A percentile compares a stretch with the other conserved stretches of the same genome.
These are phyloP conservation scores for Endotrypanum monterogeii DNA, from an alignment of 208 protist species.

Conservation along the genomic window DNA sequence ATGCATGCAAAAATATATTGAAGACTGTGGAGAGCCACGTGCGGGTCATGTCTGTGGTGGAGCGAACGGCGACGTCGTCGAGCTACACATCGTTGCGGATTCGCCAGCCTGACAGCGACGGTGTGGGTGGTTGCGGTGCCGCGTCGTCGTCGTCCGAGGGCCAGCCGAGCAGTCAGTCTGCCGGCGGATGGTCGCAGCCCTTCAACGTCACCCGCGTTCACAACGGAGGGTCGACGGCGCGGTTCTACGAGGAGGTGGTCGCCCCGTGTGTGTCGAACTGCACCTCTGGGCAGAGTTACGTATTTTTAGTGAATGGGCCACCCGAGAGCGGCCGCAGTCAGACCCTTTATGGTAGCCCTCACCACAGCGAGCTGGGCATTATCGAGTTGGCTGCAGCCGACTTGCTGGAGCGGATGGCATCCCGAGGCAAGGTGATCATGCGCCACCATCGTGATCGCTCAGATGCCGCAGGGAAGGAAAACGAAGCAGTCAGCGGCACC, in stretches of 20 bases:
- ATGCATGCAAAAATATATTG: constrained; percentile 67
- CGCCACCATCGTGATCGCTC: constrained; percentile 31
- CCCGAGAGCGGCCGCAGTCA: constrained; percentile 83
- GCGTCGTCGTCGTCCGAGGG: constrained; percentile 10
- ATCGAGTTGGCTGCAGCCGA: constrained; percentile 80
- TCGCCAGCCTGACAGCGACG: constrained; percentile 31
- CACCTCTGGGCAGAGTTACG: constrained; percentile 80
- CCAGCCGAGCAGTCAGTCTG: constrained; percentile 8
- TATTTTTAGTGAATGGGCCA: constrained; percentile 77
- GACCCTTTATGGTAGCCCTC: constrained; percentile 86
- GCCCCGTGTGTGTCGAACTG: constrained; percentile 83
- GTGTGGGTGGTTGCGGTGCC: constrained; percentile 4
- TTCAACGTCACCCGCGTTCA: constrained; percentile 84
- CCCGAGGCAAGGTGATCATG: constrained; percentile 36
- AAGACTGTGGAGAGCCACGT: constrained; percentile 86
- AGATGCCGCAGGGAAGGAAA: constrained; percentile 18
- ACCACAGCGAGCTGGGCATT: constrained; percentile 77
- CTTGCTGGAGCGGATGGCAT: constrained; percentile 54
- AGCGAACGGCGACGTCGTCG: constrained; percentile 73
- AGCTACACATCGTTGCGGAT: constrained; percentile 72
- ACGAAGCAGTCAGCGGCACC: constrained; percentile 8
- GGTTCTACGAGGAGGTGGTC: constrained; percentile 83
- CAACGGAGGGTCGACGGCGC: constrained; percentile 52
- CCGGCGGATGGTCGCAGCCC: constrained; percentile 48
- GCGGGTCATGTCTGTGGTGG: constrained; percentile 74